Percentiles rank a stretch among this genome's conserved stretches.
Evolutionary conservation across 768 basidiomycete genomes (phyloP).

Genomic region (Pleurotus giganteus): DNA sequence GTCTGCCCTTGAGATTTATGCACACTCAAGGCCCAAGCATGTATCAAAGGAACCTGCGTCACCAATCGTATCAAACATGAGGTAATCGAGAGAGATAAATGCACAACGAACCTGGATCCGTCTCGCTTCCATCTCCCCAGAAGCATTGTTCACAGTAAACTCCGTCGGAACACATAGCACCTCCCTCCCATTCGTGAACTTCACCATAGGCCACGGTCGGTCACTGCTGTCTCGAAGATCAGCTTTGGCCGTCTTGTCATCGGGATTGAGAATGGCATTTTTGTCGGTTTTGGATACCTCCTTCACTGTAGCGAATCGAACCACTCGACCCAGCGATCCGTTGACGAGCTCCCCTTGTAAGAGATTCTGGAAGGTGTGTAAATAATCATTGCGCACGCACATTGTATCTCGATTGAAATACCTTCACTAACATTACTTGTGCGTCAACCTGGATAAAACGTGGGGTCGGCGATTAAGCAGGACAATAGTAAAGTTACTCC

Average conservation of each 20-base stretch:
- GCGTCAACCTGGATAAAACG: constrained; percentile 54
- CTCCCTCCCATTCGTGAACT: constrained; percentile 48
- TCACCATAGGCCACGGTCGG: constrained; percentile 55
- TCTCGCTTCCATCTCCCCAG: constrained; percentile 55
- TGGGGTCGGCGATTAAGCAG: not conserved
- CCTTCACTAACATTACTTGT: constrained; percentile 85
- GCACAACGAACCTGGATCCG: constrained; percentile 50
- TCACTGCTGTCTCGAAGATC: constrained; percentile 8
- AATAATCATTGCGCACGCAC: not conserved
- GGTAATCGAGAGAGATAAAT: not conserved
- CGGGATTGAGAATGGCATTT: not conserved
- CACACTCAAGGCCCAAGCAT: constrained; percentile 87
- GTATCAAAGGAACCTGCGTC: constrained; percentile 64
- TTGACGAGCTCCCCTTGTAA: constrained; percentile 69
- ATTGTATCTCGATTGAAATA: constrained; percentile 17
- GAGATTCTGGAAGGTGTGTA: constrained; percentile 50
- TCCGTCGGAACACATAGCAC: constrained; percentile 52
- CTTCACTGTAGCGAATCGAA: constrained; percentile 39
- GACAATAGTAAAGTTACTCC: constrained; percentile 17
- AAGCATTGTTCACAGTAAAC: constrained; percentile 63
- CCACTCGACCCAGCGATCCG: constrained; percentile 61
- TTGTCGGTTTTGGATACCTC: constrained; percentile 39
- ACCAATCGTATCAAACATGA: not conserved
- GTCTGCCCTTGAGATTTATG: constrained; percentile 94
- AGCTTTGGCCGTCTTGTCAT: not conserved